Evolutionary conservation across 495 filamentous ascomycete genomes (phyloP).

Genomic region (Hypoxylon lienhwacheense): DNA sequence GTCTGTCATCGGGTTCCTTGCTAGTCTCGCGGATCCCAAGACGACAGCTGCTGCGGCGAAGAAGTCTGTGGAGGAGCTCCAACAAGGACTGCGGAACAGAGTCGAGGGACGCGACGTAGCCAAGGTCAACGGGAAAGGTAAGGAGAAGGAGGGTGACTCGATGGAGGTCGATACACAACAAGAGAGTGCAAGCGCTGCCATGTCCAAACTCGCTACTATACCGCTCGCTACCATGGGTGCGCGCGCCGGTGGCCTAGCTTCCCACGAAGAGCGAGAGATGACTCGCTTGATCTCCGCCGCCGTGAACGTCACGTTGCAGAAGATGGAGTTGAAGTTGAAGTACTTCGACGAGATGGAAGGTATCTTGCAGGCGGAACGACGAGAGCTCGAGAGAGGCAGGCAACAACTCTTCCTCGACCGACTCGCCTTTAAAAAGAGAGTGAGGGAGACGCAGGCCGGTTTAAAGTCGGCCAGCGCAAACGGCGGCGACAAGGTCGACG

Average conservation of each 20-base stretch:
- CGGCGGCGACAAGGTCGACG: slow-evolving; percentile 55
- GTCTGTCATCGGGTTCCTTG: slow-evolving; percentile 91
- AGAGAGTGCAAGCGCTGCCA: slow-evolving; percentile 44
- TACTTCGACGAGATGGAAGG: slow-evolving; percentile 97
- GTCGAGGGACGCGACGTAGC: slow-evolving; percentile 67
- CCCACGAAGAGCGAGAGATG: slow-evolving; percentile 95
- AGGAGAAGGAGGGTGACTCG: slow-evolving; percentile 60
- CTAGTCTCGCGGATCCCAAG: slow-evolving; percentile 80
- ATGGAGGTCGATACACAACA: slow-evolving; percentile 58
- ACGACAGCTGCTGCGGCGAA: slow-evolving; percentile 87
- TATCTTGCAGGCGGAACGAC: slow-evolving; percentile 84
- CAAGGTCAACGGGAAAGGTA: slow-evolving; percentile 51
- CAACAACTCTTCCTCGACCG: slow-evolving; percentile 94
- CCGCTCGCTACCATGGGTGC: slow-evolving; percentile 84
- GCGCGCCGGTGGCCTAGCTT: slow-evolving; percentile 82
- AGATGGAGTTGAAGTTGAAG: slow-evolving; percentile 79
- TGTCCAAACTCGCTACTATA: slow-evolving; percentile 69
- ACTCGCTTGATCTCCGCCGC: slow-evolving; percentile 84
- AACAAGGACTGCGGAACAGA: slow-evolving; percentile 68
- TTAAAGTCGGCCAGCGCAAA: slow-evolving; percentile 62
- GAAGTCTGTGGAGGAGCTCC: slow-evolving; percentile 81
- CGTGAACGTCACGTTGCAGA: slow-evolving; percentile 81
- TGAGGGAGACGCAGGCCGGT: slow-evolving; percentile 78
- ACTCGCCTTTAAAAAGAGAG: slow-evolving; percentile 82
- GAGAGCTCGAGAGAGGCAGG: slow-evolving; percentile 85